phyloP scores from a whole-genome alignment of 345 rosid species.

The Hibiscus syriacus region DNA sequence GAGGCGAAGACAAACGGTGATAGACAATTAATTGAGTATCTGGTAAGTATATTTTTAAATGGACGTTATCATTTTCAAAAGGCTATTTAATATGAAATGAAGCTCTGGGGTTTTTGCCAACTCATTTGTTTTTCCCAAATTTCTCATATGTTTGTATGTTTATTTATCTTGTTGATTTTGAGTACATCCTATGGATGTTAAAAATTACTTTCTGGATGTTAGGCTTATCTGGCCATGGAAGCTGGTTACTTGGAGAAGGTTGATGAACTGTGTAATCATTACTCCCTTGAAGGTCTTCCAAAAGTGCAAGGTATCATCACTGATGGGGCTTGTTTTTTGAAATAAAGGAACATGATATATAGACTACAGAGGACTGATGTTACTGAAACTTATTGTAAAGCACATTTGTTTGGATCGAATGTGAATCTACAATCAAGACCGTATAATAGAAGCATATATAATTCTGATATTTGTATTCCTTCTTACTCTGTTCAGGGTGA shows the following conservation, averaged over 20 bases:
- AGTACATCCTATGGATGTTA: background rate
- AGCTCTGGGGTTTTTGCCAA: background rate
- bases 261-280: slow-evolving; percentile 70
- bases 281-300: slow-evolving; percentile 70
- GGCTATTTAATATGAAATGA: background rate
- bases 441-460: background rate
- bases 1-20: slow-evolving; percentile 65
- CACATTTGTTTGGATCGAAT: background rate
- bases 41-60: slow-evolving; percentile 39
- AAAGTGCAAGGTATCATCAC: slow-evolving; percentile 41
- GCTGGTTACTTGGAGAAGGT: slow-evolving; percentile 94
- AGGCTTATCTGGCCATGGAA: slow-evolving; percentile 98
- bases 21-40: slow-evolving; percentile 61
- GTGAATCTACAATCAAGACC: background rate
- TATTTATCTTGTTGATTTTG: background rate
- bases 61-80: background rate
- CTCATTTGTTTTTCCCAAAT: background rate
- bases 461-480: background rate
- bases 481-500: background rate
- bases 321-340: slow-evolving; percentile 29
- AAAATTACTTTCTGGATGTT: slow-evolving; percentile 7
- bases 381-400: background rate
- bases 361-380: background rate
- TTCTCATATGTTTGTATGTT: background rate
- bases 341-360: background rate